Percentiles rank a stretch among this genome's conserved stretches.
Evolutionary conservation across 2,329 filamentous ascomycete genomes (phyloP).

Genomic region (Claviceps maximensis): DNA sequence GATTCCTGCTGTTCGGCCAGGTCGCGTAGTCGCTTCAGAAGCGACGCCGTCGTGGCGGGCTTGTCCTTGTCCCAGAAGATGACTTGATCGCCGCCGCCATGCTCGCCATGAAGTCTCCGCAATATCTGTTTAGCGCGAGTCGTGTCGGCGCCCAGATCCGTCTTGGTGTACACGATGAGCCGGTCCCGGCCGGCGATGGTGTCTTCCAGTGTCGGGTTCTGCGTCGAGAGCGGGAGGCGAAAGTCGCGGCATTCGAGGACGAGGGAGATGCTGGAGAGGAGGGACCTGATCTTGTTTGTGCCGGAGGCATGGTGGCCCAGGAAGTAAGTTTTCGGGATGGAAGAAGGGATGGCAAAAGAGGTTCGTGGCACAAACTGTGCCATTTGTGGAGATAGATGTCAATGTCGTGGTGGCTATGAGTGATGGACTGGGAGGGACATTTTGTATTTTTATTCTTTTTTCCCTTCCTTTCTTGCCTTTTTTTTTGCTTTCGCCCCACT

Average conservation of each 20-base stretch:
- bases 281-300: slow-evolving; percentile 66
- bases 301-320: slow-evolving; percentile 83
- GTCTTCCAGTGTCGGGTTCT: slow-evolving; percentile 80
- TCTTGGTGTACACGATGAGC: slow-evolving; percentile 83
- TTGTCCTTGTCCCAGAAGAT: slow-evolving; percentile 32
- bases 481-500: too few relatives aligned
- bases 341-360: slow-evolving; percentile 56
- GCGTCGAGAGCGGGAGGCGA: slow-evolving; percentile 74
- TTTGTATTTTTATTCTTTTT: background rate
- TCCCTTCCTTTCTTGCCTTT: too few relatives aligned
- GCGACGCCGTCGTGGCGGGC: slow-evolving; percentile 18
- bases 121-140: slow-evolving; percentile 15
- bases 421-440: background rate
- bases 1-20: slow-evolving; percentile 28
- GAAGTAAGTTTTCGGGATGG: slow-evolving; percentile 82
- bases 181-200: slow-evolving; percentile 59
- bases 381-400: slow-evolving; percentile 12
- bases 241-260: slow-evolving; percentile 93
- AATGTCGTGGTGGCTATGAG: background rate
- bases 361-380: slow-evolving; percentile 57
- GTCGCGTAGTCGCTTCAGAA: slow-evolving; percentile 26
- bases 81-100: slow-evolving; percentile 14
- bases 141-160: slow-evolving; percentile 49
- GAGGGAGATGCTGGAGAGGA: slow-evolving; percentile 69
- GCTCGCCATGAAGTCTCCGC: slow-evolving; percentile 16